Evolutionary conservation across 208 protist genomes (phyloP), one percentile per base, ranked within the genome.

Genomic region (Leishmania tarentolae): DNA sequence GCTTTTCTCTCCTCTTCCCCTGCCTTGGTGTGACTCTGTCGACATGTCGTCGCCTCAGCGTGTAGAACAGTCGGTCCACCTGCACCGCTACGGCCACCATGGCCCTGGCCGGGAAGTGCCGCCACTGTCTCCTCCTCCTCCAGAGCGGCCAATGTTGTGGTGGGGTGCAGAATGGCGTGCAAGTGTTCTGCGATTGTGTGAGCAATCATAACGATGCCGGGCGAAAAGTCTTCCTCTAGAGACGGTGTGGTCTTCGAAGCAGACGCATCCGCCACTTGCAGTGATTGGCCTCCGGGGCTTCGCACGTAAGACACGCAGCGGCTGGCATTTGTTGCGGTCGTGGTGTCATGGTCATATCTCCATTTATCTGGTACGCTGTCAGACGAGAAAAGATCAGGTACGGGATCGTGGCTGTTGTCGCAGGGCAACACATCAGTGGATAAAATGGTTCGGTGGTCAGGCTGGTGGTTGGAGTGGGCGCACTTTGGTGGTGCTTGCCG

Each of bases 101-200:
- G 50, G 42, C 42, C 63, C 17, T 69, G 57, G 13, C 44, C 40
- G 46, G 47, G 53, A 47, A 61, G 73, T 50, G 70, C 59, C 11
- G 76, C 72, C 47, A 13, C n/a, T 21, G 35, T 72, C 71, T 79
- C 82, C 44, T 79, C 82, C 44, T 85, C 76, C 59, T 78, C 78
- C 40, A 80, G 53, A 68, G 80, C 63, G n/a, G 50, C 65, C 28
- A 47, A 11, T 7, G 66, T 71, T 19, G 37, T 17, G 2, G 65
- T 78, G 11, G 82, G 82, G 59, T 86, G 77, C n/a, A 86, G 75
- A 11, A 86, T 35, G 7, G 72, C 44, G 57, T 79, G 21, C 28
- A 86, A 56, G 53, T 82, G 78, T 11, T 78, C 77, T 37, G 82
- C 82, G 35, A 86, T 82, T 21, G 57, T 37, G 66, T 76, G 80